Evolutionary conservation across 306 rosid genomes (phyloP), one percentile per base, ranked within the genome.

Genomic region (Begonia fuchsioides): DNA sequence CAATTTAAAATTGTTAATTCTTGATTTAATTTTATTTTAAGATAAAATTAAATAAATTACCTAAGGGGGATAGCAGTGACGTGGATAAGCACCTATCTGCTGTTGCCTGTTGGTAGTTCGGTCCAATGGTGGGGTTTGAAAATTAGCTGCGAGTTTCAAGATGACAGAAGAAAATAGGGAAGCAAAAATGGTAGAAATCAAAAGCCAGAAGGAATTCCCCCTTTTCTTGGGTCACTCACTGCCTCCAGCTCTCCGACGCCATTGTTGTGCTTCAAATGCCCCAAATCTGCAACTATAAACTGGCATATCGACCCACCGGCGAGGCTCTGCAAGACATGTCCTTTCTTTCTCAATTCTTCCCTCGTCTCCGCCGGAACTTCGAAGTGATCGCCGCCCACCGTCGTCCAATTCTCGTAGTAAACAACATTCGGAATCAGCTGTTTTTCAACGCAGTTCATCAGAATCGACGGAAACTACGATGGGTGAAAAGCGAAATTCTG

Each of bases 201-300:
- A 68, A 61, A 76, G 49, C 93, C 93, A 11, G 96, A 67, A 39
- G 96, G 93, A 50, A 68, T 39, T 20, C 94, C 94, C 39, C 94
- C 96, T 65, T 83, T 88, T 72, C 94, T 80, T 9, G 96, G 96
- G 57, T 88, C 94, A 68, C 96, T 88, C 45, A 88, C 96, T 11
- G 88, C 93, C 44, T 78, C 75, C 45, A 88, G 72, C 68, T 62
- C 60, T 44, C 68, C 72, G 12, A 12, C 9, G 35, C 17, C 65
- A 50, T 47, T 49, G 20, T 68, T 71, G 51, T 15, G 45, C 50
- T 38, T 49, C 3, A 44, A 60, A 26, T 44, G 6, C 8, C 43
- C 60, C 13, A 8, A 16, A 17, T 64, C 65, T 68, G 57, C 57
- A 65, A 70, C 75, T 49, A 78, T 68, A 49, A 83, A 68, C 73